Conservation (phyloP, 2,329 filamentous ascomycete species). For the Fusarium newnesense region DNA sequence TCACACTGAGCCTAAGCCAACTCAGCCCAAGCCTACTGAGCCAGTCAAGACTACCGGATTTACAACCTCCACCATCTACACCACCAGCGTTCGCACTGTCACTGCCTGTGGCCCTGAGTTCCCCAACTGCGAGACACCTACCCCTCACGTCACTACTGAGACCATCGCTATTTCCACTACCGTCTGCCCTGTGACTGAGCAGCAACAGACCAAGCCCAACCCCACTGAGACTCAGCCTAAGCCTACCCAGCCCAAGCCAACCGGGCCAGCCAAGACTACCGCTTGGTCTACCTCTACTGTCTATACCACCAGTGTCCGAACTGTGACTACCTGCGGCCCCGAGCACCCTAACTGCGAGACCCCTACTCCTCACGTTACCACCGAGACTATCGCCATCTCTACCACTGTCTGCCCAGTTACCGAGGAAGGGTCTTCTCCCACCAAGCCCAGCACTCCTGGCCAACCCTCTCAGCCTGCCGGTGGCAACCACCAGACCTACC, state of each 20-base stretch:
- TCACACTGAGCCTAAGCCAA: slow-evolving; percentile 5
- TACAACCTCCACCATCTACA: slow-evolving; percentile 28
- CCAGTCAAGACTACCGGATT: slow-evolving; percentile 22
- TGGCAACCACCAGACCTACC: neutral
- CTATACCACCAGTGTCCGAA: slow-evolving; percentile 35
- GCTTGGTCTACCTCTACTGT: slow-evolving; percentile 22
- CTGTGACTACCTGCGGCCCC: slow-evolving; percentile 26
- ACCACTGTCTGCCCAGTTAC: slow-evolving; percentile 31
- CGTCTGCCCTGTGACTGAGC: slow-evolving; percentile 23
- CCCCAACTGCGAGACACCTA: slow-evolving; percentile 5
- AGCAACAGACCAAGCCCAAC: slow-evolving; percentile 5
- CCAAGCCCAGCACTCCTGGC: neutral
- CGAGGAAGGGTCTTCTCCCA: slow-evolving; percentile 13
- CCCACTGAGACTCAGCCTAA: neutral
- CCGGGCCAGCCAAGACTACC: neutral
- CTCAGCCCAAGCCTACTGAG: neutral
- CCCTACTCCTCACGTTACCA: slow-evolving; percentile 7
- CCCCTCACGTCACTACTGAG: slow-evolving; percentile 12
- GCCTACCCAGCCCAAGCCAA: neutral
- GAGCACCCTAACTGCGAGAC: slow-evolving; percentile 2
- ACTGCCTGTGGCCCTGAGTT: slow-evolving; percentile 15
- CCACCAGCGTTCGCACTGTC: slow-evolving; percentile 32
- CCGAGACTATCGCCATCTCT: slow-evolving; percentile 27
- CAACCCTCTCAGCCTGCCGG: neutral
- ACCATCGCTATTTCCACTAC: slow-evolving; percentile 33